These are phyloP conservation scores for Penicillium angulare DNA, from an alignment of 495 filamentous ascomycete species.

Conservation along the genomic window DNA sequence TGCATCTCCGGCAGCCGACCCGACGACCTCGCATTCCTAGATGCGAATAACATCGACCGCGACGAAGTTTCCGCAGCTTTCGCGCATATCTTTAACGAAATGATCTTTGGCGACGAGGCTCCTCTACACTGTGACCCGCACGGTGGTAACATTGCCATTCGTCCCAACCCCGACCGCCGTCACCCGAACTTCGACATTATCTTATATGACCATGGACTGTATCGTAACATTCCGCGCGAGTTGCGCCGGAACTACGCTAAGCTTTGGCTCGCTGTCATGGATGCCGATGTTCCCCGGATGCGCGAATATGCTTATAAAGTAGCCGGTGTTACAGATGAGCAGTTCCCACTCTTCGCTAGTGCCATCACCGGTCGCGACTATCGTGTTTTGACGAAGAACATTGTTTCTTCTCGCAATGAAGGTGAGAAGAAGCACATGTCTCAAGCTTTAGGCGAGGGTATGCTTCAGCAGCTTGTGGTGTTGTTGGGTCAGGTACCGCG, in stretches of 20 bases:
- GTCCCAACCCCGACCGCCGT: conserved; percentile 59
- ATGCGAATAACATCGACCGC: conserved; percentile 81
- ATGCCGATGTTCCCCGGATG: conserved; percentile 80
- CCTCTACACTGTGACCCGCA: conserved; percentile 97
- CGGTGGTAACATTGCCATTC: conserved; percentile 93
- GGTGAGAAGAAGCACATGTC: conserved; percentile 81
- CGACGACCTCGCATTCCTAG: conserved; percentile 85
- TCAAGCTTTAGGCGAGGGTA: conserved; percentile 77
- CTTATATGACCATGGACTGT: conserved; percentile 96
- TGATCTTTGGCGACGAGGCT: conserved; percentile 93
- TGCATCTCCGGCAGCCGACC: conserved; percentile 82
- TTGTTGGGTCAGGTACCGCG: conserved; percentile 85
- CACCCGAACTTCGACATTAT: conserved; percentile 93
- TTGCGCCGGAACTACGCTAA: conserved; percentile 89
- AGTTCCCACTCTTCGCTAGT: conserved; percentile 93
- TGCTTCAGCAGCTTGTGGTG: conserved; percentile 83
- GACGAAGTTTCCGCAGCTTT: conserved; percentile 95
- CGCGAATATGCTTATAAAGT: conserved; percentile 85
- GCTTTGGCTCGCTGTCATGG: conserved; percentile 94
- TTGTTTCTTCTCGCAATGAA: conserved; percentile 61
- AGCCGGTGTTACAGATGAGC: conserved; percentile 83
- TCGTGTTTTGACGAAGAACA: conserved; percentile 60
- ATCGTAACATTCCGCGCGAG: conserved; percentile 81
- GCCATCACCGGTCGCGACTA: conserved; percentile 97
- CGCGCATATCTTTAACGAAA: conserved; percentile 95